phyloP scores from a whole-genome alignment of 305 asterid species.

The Fraxinus dipetala region DNA sequence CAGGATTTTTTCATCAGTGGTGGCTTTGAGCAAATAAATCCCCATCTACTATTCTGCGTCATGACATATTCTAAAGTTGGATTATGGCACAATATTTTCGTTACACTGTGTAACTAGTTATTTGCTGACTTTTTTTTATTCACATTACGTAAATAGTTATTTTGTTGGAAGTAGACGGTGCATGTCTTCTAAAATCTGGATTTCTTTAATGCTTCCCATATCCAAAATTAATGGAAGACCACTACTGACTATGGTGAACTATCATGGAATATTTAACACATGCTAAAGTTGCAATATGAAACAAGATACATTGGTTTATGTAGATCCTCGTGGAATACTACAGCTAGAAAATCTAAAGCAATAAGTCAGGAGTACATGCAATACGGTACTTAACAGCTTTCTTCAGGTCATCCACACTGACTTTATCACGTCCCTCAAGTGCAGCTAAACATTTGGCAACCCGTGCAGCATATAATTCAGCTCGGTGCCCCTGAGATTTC shows the following conservation, averaged over 20 bases:
- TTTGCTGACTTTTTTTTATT: neutral
- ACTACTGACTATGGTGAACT: neutral
- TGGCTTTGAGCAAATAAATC: neutral
- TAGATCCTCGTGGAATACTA: neutral
- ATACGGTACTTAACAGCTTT: slow-evolving; percentile 54
- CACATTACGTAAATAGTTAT: neutral
- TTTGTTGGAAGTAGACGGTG: neutral
- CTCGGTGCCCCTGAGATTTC: slow-evolving; percentile 88
- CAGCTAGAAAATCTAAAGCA: slow-evolving; percentile 7
- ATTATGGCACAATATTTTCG: neutral
- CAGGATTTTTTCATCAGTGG: neutral
- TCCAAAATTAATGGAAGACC: neutral
- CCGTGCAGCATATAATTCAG: slow-evolving; percentile 94
- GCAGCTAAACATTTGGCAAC: slow-evolving; percentile 97
- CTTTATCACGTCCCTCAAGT: slow-evolving; percentile 91
- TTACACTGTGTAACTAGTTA: neutral
- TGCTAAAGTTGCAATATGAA: neutral
- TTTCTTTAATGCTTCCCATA: neutral
- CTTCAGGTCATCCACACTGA: slow-evolving; percentile 88
- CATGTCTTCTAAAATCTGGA: neutral
- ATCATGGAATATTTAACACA: neutral
- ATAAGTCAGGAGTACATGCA: slow-evolving; percentile 21
- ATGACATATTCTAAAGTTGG: neutral
- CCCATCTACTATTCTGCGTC: neutral
- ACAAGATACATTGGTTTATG: neutral